Percentiles rank a stretch among this genome's conserved stretches.
phyloP scores from a whole-genome alignment of 2,329 filamentous ascomycete species.

The Chaetomium globosum region DNA sequence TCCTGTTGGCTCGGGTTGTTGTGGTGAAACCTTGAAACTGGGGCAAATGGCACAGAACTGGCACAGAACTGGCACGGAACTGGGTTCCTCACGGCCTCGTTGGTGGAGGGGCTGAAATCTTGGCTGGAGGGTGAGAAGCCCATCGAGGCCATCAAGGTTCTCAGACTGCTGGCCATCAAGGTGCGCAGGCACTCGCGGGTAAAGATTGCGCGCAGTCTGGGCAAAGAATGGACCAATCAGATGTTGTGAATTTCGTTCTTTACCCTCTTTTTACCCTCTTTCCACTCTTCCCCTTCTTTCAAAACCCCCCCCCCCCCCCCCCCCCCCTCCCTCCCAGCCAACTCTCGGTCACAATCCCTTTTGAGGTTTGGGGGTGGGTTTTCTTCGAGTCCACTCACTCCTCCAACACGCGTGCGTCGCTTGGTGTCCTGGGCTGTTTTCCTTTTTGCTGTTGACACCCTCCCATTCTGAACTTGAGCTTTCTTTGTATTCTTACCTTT shows the following conservation, averaged over 20 bases:
- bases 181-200: conserved; percentile 17
- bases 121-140: conserved; percentile 4
- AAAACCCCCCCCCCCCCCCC: neutral
- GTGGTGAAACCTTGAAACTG: conserved; percentile 5
- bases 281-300: neutral
- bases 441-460: neutral
- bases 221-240: conserved; percentile 24
- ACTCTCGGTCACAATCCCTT: neutral
- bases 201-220: conserved; percentile 24
- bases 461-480: neutral
- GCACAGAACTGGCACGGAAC: neutral
- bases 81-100: neutral
- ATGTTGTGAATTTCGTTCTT: conserved; percentile 16
- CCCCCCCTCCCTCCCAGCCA: neutral
- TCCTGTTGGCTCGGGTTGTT: neutral
- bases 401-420: neutral
- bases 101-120: conserved; percentile 12
- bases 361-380: neutral
- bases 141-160: conserved; percentile 30
- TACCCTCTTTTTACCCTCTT: conserved; percentile 2
- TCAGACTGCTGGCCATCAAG: conserved; percentile 32
- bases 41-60: neutral
- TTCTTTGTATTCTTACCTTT: neutral
- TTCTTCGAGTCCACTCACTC: neutral
- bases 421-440: neutral